Evolutionary conservation across 2,329 filamentous ascomycete species (phyloP).

Genomic region (Fusarium mundagurra): DNA sequence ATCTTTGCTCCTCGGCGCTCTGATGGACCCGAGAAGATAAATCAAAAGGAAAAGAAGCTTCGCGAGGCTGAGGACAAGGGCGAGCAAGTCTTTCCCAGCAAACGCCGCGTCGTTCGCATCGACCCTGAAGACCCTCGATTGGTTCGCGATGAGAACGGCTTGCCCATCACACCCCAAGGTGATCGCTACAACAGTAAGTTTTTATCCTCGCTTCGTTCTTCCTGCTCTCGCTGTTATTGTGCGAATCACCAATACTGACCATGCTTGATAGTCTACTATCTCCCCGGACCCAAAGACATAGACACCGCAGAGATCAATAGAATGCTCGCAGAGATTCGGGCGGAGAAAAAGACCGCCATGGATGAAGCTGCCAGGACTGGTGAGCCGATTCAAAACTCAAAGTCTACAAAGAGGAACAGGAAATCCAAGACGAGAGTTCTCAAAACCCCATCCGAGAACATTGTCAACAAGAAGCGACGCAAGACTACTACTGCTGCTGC

Average conservation of each 20-base stretch:
- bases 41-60: neutral
- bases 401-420: neutral
- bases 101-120: neutral
- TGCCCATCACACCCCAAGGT: neutral
- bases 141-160: neutral
- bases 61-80: neutral
- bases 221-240: neutral
- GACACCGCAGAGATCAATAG: neutral
- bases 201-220: neutral
- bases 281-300: neutral
- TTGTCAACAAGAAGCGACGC: conserved; percentile 12
- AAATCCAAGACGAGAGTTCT: neutral
- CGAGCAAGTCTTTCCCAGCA: neutral
- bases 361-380: neutral
- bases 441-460: neutral
- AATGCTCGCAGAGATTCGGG: neutral
- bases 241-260: neutral
- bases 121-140: neutral
- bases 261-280: neutral
- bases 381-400: neutral
- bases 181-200: neutral
- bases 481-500: neutral
- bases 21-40: neutral
- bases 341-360: neutral
- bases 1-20: neutral